These are phyloP conservation scores for Cyclostephanos tholiformis DNA, from an alignment of 108 stramenopile genomes.

Conservation along the genomic window DNA sequence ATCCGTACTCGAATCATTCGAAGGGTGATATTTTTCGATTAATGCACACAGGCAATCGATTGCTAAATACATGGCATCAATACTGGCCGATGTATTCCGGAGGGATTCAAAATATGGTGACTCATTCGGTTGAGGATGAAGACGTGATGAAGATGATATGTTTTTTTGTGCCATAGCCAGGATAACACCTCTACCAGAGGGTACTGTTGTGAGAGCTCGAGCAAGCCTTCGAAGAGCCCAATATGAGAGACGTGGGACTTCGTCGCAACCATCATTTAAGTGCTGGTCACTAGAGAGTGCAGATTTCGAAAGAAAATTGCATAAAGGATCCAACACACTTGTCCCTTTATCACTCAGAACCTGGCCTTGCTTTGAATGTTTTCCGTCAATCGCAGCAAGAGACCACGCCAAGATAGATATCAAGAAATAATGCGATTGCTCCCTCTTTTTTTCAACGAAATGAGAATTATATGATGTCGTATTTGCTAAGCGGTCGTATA, in stretches of 20 bases:
- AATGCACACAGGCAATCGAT: conserved; percentile 34
- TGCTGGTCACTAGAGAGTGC: conserved; percentile 11
- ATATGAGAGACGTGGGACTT: conserved; percentile 24
- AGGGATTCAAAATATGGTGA: conserved; percentile 23
- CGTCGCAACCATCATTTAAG: neutral
- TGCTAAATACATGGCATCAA: conserved; percentile 31
- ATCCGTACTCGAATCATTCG: conserved; percentile 25
- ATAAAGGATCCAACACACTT: conserved; percentile 29
- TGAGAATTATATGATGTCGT: conserved; percentile 13
- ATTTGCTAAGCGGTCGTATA: conserved; percentile 27
- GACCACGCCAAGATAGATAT: conserved; percentile 42
- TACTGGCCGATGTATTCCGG: conserved; percentile 23
- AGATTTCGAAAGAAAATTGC: conserved; percentile 38
- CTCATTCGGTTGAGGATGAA: neutral
- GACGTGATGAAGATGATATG: conserved; percentile 10
- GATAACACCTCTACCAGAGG: conserved; percentile 33
- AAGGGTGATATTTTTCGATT: conserved; percentile 27
- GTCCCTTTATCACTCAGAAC: neutral
- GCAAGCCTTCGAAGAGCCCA: conserved; percentile 22
- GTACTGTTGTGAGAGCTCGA: conserved; percentile 21
- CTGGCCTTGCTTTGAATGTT: conserved; percentile 11
- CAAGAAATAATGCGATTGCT: conserved; percentile 18
- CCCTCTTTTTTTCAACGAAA: neutral
- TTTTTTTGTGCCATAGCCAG: conserved; percentile 42
- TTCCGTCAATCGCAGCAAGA: conserved; percentile 16